Base-by-base conservation (phyloP, 257 asterid genomes). In the Scutellaria baicalensis region DNA sequence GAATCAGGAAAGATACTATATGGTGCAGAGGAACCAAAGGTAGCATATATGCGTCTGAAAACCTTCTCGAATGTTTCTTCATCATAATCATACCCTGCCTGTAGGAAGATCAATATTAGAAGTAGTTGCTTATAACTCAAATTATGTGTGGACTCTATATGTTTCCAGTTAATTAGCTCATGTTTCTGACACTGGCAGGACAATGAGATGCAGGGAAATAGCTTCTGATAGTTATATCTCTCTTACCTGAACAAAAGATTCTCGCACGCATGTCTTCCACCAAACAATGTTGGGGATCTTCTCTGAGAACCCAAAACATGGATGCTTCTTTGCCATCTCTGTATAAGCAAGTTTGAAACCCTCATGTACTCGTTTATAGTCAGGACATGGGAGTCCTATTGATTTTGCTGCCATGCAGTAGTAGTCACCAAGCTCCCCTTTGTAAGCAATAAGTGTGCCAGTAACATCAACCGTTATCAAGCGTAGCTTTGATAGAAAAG, bases 371-470 rank as follows among this genome's bases (percentile, higher is more conserved):
- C 96, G 83, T 70, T 84, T 83, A 60, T 93, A 93, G 87, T 93
- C 97, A 8, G 99, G 99, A 59, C 99, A 93, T 38, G 90, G 96
- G 75, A 86, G 90, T 58, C 99, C 99, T 58, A 78, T 79, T 13
- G 99, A 80, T 77, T 93, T 93, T 72, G 99, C 99, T 65, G 99
- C 97, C 96, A 93, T 89, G 84, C 99, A 93, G 73, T 93, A 93
- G 82, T 93, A 93, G 84, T 93, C 99, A 13, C 99, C 99, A 43
- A 93, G 96, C 79, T 93, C 91, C 75, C 99, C 99, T 80, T 93
- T 93, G 85, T 93, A 93, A 70, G 99, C 99, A 55, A 93, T 77
- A 70, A 93, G 86, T 3, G 99, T 93, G 55, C 99, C 99, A 3
- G 99, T 93, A 68, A 93, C 99, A 82, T 93, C 99, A 74, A 93